Conservation (phyloP, 176 grass and related monocot genomes). For the Zoysia pacifica region DNA sequence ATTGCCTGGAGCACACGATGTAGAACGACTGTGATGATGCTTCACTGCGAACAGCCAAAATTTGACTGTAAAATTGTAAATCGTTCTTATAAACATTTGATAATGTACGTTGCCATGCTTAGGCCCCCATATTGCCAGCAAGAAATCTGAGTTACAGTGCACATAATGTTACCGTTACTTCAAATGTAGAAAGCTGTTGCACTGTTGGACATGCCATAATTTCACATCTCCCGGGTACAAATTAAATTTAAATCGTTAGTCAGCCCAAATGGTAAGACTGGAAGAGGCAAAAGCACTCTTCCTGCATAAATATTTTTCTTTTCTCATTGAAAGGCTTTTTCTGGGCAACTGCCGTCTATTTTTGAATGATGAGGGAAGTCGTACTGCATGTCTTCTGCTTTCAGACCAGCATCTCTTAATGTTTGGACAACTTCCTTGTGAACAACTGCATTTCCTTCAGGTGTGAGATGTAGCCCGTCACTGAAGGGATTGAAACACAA, state of each 20-base stretch:
- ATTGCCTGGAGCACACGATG: too few relatives aligned
- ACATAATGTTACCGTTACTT: neutral
- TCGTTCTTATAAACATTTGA: too few relatives aligned
- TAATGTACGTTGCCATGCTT: too few relatives aligned
- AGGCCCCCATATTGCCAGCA: too few relatives aligned
- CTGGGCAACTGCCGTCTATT: slow-evolving; percentile 58
- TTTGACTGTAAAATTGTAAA: too few relatives aligned
- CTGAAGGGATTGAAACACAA: slow-evolving; percentile 45
- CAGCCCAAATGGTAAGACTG: neutral
- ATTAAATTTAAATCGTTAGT: neutral
- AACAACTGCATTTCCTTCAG: slow-evolving; percentile 70
- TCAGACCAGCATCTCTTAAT: slow-evolving; percentile 50
- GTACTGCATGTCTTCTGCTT: slow-evolving; percentile 59
- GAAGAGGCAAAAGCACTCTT: neutral
- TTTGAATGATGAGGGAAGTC: slow-evolving; percentile 82
- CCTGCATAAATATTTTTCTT: too few relatives aligned
- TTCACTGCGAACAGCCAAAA: too few relatives aligned
- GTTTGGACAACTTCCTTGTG: slow-evolving; percentile 57
- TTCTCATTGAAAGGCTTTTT: slow-evolving; percentile 59
- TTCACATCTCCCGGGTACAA: neutral
- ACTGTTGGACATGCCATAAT: too few relatives aligned
- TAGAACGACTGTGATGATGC: too few relatives aligned
- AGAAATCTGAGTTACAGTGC: neutral
- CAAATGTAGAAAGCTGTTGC: neutral
- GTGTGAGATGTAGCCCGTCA: slow-evolving; percentile 75